These are phyloP conservation scores for Globisporangium emineosum DNA, from an alignment of 352 stramenopile species.

Conservation along the genomic window DNA sequence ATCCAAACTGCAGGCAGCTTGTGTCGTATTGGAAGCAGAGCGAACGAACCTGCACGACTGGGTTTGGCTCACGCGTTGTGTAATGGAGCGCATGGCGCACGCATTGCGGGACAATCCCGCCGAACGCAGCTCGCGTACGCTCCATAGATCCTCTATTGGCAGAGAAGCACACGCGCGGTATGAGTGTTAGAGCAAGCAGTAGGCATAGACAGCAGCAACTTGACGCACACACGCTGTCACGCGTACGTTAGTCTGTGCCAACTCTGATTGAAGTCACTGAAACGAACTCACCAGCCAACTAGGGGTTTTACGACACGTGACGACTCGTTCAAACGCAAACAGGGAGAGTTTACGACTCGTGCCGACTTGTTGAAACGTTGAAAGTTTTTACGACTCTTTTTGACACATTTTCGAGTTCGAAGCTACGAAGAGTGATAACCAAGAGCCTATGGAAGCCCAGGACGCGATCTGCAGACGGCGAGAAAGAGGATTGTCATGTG, in stretches of 20 bases:
- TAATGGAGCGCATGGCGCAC: conserved; percentile 20
- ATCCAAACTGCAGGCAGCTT: neutral
- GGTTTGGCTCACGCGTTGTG: conserved; percentile 27
- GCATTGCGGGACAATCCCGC: neutral
- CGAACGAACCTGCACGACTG: conserved; percentile 29
- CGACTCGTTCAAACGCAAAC: too few relatives aligned
- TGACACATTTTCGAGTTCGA: too few relatives aligned
- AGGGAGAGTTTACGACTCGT: too few relatives aligned
- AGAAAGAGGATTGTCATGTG: too few relatives aligned
- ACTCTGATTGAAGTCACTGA: too few relatives aligned
- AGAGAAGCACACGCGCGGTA: neutral
- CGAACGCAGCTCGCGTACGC: neutral
- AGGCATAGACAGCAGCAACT: neutral
- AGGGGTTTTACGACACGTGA: too few relatives aligned
- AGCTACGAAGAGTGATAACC: too few relatives aligned
- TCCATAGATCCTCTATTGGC: neutral
- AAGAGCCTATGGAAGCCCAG: too few relatives aligned
- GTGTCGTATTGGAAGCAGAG: neutral
- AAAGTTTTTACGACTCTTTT: too few relatives aligned
- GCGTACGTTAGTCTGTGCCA: neutral
- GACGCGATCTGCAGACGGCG: too few relatives aligned
- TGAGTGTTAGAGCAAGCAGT: neutral
- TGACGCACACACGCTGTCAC: neutral
- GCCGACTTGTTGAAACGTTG: too few relatives aligned
- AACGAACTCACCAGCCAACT: too few relatives aligned